These are phyloP conservation scores for Cyberlindnera euphorbiiphila DNA, from an alignment of 805 yeast species.

Conservation along the genomic window DNA sequence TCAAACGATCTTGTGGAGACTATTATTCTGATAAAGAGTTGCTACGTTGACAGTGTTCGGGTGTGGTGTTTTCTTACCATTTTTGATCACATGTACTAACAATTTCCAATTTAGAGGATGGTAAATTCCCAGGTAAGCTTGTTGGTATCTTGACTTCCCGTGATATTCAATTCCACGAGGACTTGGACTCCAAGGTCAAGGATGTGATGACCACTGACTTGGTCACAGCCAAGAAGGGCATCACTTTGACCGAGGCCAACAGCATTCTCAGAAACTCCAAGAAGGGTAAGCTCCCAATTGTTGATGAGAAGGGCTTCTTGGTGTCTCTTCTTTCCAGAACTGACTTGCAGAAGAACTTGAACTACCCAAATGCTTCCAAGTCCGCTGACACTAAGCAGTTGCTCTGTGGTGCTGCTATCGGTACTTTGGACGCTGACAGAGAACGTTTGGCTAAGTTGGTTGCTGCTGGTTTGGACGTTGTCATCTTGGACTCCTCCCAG, in stretches of 20 bases:
- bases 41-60: conserved; percentile 1
- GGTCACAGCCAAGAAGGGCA: conserved; percentile 79
- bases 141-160: conserved; percentile 96
- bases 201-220: conserved; percentile 89
- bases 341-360: conserved; percentile 93
- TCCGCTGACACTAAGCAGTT: conserved; percentile 90
- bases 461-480: conserved; percentile 96
- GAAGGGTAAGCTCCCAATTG: conserved; percentile 96
- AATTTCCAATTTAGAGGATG: conserved; percentile 55
- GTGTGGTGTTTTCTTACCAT: neutral
- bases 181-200: conserved; percentile 54
- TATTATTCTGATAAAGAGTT: conserved; percentile 36
- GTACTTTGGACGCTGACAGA: conserved; percentile 87
- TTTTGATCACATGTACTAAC: conserved; percentile 17
- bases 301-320: conserved; percentile 70
- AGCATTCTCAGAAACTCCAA: conserved; percentile 85
- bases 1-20: conserved; percentile 96
- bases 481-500: conserved; percentile 92
- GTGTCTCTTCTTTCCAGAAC: conserved; percentile 91
- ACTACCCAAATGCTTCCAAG: conserved; percentile 93
- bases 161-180: conserved; percentile 93
- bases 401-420: conserved; percentile 98
- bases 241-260: conserved; percentile 82
- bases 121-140: conserved; percentile 82
- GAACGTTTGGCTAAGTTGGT: conserved; percentile 80